phyloP scores from a whole-genome alignment of 371 early-diverging fungal genomes.

The Dichotomocladium elegans region DNA sequence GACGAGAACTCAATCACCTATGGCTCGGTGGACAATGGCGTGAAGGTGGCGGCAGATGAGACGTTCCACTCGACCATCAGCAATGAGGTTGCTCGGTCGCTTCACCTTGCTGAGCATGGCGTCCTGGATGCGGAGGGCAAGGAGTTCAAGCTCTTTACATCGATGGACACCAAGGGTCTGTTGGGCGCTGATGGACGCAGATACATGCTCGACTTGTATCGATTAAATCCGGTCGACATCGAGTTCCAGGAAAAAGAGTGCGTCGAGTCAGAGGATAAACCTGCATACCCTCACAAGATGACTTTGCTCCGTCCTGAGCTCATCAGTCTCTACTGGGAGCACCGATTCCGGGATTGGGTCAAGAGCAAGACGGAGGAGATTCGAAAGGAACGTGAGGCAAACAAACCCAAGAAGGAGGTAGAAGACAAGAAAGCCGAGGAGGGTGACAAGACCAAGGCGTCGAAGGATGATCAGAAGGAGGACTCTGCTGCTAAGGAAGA shows the following conservation, averaged over 20 bases:
- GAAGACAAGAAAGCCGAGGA: slow-evolving; percentile 14
- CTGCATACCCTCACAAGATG: slow-evolving; percentile 89
- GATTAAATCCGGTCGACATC: slow-evolving; percentile 87
- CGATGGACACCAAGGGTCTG: slow-evolving; percentile 90
- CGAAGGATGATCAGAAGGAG: slow-evolving; percentile 32
- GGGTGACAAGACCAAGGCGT: slow-evolving; percentile 31
- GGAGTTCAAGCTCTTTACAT: slow-evolving; percentile 66
- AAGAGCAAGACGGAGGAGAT: slow-evolving; percentile 56
- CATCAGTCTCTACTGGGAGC: slow-evolving; percentile 81
- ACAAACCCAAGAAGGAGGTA: slow-evolving; percentile 26
- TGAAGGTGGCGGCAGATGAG: slow-evolving; percentile 58
- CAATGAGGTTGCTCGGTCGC: slow-evolving; percentile 64
- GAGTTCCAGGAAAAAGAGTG: slow-evolving; percentile 80
- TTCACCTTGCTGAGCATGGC: slow-evolving; percentile 79
- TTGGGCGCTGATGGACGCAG: slow-evolving; percentile 87
- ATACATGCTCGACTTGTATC: slow-evolving; percentile 89
- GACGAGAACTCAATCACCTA: slow-evolving; percentile 82
- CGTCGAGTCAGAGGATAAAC: slow-evolving; percentile 35
- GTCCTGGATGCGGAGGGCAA: slow-evolving; percentile 68
- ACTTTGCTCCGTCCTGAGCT: slow-evolving; percentile 86
- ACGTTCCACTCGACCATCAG: slow-evolving; percentile 75
- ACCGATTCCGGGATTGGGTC: slow-evolving; percentile 65
- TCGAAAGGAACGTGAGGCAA: slow-evolving; percentile 51
- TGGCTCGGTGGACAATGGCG: slow-evolving; percentile 86
- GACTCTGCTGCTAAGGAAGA: slow-evolving; percentile 37